Evolutionary conservation across 2,329 filamentous ascomycete species (phyloP).

Genomic region (Sclerotinia nivalis): DNA sequence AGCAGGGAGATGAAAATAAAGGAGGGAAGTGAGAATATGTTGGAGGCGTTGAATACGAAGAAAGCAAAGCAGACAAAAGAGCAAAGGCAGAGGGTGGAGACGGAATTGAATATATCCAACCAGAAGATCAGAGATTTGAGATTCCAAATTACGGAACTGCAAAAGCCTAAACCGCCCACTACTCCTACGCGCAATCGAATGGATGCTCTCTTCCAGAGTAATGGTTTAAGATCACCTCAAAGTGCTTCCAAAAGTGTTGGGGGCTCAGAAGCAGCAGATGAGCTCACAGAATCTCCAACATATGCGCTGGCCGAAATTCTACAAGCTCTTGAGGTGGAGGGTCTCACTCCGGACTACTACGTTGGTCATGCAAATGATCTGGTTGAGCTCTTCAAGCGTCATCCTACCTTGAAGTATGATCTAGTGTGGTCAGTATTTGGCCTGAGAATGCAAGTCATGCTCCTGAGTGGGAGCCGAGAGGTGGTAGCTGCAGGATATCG

Average conservation of each 20-base stretch:
- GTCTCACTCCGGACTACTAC: conserved; percentile 91
- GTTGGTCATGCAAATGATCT: conserved; percentile 88
- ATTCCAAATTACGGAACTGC: conserved; percentile 60
- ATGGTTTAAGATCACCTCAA: conserved; percentile 56
- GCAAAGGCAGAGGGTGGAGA: conserved; percentile 75
- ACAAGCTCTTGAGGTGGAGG: conserved; percentile 83
- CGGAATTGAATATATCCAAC: conserved; percentile 88
- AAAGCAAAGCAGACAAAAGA: conserved; percentile 95
- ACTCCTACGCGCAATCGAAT: conserved; percentile 53
- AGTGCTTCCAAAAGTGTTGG: conserved; percentile 57
- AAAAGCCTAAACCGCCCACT: conserved; percentile 51
- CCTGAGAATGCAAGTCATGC: conserved; percentile 89
- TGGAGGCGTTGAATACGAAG: conserved; percentile 91
- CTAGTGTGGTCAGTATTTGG: conserved; percentile 96
- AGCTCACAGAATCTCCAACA: conserved; percentile 80
- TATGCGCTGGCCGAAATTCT: conserved; percentile 88
- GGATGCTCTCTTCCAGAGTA: conserved; percentile 50
- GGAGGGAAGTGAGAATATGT: conserved; percentile 94
- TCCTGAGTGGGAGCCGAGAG: conserved; percentile 92
- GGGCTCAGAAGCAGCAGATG: conserved; percentile 61
- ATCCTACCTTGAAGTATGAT: conserved; percentile 94
- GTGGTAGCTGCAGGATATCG: conserved; percentile 94
- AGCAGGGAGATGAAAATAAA: conserved; percentile 98
- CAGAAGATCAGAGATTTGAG: conserved; percentile 63
- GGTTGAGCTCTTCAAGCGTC: conserved; percentile 92